phyloP scores from a whole-genome alignment of 345 rosid species.

The Noccaea caerulescens region DNA sequence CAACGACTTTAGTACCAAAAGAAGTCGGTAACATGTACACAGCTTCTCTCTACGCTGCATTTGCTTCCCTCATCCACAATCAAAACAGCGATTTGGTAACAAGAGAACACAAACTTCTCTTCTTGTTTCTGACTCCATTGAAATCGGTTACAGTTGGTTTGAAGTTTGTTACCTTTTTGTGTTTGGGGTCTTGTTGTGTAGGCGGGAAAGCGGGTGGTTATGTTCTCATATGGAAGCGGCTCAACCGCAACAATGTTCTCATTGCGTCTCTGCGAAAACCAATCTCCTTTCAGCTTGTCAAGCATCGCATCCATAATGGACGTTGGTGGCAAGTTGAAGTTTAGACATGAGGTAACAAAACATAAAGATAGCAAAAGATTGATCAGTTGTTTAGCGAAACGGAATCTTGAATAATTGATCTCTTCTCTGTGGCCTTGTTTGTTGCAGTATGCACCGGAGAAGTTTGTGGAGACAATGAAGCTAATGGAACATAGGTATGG shows the following conservation, averaged over 20 bases:
- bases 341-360: slow-evolving; percentile 82
- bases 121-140: slow-evolving; percentile 13
- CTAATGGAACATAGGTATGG: slow-evolving; percentile 98
- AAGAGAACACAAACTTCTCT: neutral
- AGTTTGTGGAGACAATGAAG: slow-evolving; percentile 83
- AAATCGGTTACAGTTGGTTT: slow-evolving; percentile 11
- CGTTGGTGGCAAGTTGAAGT: slow-evolving; percentile 70
- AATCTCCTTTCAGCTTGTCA: slow-evolving; percentile 76
- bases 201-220: slow-evolving; percentile 76
- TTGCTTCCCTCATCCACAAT: slow-evolving; percentile 88
- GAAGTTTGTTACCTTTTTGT: neutral
- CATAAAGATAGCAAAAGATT: neutral
- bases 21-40: slow-evolving; percentile 99
- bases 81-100: slow-evolving; percentile 75
- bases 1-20: slow-evolving; percentile 87
- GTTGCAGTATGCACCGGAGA: slow-evolving; percentile 75
- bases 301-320: slow-evolving; percentile 79
- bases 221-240: slow-evolving; percentile 99
- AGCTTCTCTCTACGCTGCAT: slow-evolving; percentile 95
- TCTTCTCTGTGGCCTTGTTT: neutral
- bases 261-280: slow-evolving; percentile 62
- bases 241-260: slow-evolving; percentile 94
- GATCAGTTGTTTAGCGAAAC: neutral
- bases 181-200: slow-evolving; percentile 40
- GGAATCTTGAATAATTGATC: slow-evolving; percentile 3